Percentiles rank a stretch among this genome's conserved stretches.
Evolutionary conservation across 2,329 filamentous ascomycete species (phyloP).

Genomic region (Paradendryphiella salina): DNA sequence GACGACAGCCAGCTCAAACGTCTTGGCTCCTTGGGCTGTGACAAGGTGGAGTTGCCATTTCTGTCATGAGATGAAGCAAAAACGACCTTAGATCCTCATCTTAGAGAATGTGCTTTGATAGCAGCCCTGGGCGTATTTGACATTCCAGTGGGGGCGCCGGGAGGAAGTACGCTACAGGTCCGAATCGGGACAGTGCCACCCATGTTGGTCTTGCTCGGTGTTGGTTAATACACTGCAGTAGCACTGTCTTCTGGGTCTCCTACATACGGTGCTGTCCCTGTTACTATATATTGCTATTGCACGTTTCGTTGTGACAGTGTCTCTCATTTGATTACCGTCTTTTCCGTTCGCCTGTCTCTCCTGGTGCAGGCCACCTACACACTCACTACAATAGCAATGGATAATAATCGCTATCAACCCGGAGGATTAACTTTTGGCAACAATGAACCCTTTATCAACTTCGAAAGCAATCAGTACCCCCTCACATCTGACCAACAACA

Average conservation of each 20-base stretch:
- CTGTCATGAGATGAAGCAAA: conserved; percentile 25
- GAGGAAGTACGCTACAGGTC: conserved; percentile 37
- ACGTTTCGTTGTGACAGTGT: conserved; percentile 19
- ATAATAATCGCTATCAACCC: conserved; percentile 36
- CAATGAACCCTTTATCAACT: conserved; percentile 29
- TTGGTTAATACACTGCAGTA: conserved; percentile 33
- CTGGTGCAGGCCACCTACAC: conserved; percentile 41
- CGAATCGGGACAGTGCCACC: conserved; percentile 19
- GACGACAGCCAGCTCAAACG: conserved; percentile 20
- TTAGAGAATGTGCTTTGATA: conserved; percentile 26
- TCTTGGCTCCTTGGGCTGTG: conserved; percentile 34
- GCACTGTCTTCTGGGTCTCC: conserved; percentile 21
- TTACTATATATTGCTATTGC: conserved; percentile 18
- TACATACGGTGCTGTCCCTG: conserved; percentile 32
- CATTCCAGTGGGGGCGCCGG: conserved; percentile 37
- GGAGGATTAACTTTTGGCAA: conserved; percentile 33
- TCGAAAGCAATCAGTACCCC: conserved; percentile 23
- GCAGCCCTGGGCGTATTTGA: conserved; percentile 35
- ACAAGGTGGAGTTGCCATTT: conserved; percentile 22
- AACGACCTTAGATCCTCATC: conserved; percentile 24
- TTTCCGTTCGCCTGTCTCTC: conserved; percentile 23
- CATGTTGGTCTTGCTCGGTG: conserved; percentile 24
- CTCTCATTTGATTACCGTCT: conserved; percentile 19
- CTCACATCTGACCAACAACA: conserved; percentile 16
- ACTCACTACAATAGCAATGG: conserved; percentile 32